Evolutionary conservation across 306 rosid genomes (phyloP).

Genomic region (Citrullus amarus): DNA sequence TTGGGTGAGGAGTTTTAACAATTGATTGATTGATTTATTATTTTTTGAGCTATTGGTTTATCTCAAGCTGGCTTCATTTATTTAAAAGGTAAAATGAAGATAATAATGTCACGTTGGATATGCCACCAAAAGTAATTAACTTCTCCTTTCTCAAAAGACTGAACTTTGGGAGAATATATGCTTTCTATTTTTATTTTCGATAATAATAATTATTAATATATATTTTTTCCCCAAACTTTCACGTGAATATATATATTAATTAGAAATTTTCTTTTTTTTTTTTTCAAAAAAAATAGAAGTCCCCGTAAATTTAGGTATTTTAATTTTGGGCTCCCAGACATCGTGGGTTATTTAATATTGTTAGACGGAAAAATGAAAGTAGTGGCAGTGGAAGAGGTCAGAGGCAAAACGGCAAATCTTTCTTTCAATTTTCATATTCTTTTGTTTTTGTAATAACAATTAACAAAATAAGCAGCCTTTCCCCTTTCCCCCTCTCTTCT

Average conservation of each 20-base stretch:
- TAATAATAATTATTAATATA: neutral
- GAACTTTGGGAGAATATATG: constrained; percentile 1
- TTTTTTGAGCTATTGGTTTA: too few species aligned
- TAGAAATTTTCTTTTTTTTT: neutral
- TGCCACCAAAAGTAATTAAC: neutral
- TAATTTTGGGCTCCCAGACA: neutral
- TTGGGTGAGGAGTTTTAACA: too few species aligned
- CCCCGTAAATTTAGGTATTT: neutral
- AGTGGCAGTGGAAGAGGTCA: constrained; percentile 7
- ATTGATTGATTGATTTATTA: too few species aligned
- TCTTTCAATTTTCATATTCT: neutral
- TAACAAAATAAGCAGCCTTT: neutral
- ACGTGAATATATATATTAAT: neutral
- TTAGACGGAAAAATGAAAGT: neutral
- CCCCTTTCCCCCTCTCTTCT: constrained; percentile 7
- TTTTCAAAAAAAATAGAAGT: neutral
- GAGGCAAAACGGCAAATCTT: constrained; percentile 4
- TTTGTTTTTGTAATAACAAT: constrained; percentile 9
- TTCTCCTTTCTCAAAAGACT: neutral
- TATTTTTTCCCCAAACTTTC: neutral
- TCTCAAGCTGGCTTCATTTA: too few species aligned
- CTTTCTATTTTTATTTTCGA: neutral
- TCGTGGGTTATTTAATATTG: neutral
- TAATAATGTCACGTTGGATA: neutral
- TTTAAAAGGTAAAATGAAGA: neutral